These are phyloP conservation scores for Quercus phellos DNA, from an alignment of 331 rosid species.

Conservation along the genomic window DNA sequence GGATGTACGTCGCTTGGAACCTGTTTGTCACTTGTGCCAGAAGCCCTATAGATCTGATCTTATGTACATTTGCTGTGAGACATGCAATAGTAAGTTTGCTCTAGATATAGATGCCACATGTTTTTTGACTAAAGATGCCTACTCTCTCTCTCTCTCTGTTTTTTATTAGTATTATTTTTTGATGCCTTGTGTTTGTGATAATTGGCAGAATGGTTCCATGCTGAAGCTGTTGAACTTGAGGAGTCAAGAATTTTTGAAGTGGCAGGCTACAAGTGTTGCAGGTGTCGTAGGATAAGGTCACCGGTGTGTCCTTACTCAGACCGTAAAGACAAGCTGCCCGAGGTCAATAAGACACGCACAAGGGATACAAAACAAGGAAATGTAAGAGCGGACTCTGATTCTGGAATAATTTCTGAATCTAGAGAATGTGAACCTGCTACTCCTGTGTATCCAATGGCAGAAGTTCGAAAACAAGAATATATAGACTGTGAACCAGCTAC, in stretches of 20 bases:
- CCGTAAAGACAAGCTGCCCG: slow-evolving; percentile 31
- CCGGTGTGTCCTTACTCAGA: slow-evolving; percentile 79
- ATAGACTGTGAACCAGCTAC: slow-evolving; percentile 26
- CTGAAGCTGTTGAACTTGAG: slow-evolving; percentile 84
- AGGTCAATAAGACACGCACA: slow-evolving; percentile 38
- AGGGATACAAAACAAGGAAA: slow-evolving; percentile 45
- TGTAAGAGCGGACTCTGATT: slow-evolving; percentile 44
- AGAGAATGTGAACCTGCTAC: slow-evolving; percentile 51
- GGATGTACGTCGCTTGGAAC: slow-evolving; percentile 30
- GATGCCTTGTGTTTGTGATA: slow-evolving; percentile 5
- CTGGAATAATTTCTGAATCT: slow-evolving; percentile 43
- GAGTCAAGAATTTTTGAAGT: slow-evolving; percentile 67
- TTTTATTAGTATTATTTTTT: background rate
- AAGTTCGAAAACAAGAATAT: slow-evolving; percentile 6
- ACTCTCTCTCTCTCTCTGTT: background rate
- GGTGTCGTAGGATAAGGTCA: slow-evolving; percentile 87
- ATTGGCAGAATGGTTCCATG: slow-evolving; percentile 93
- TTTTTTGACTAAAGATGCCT: background rate
- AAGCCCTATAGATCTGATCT: slow-evolving; percentile 65
- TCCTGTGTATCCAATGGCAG: slow-evolving; percentile 40
- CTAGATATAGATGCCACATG: background rate
- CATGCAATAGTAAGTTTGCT: slow-evolving; percentile 69
- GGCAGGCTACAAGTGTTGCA: slow-evolving; percentile 86
- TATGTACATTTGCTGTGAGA: slow-evolving; percentile 76
- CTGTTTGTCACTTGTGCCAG: slow-evolving; percentile 69